Evolutionary conservation across 345 rosid genomes (phyloP), one percentile per base, ranked within the genome.

Genomic region (Arabis hirsuta): DNA sequence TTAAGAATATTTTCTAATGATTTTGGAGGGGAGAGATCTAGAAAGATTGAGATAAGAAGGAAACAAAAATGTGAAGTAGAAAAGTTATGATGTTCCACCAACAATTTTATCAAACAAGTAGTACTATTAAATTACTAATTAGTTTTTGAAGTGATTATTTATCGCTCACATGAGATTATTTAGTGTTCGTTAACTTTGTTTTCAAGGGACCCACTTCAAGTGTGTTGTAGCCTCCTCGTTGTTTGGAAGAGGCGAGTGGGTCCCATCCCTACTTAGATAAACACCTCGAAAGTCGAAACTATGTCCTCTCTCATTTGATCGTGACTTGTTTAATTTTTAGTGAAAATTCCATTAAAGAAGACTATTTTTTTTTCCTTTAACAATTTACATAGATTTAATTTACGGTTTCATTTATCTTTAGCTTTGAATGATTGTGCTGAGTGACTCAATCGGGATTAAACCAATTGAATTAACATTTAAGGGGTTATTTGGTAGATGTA

Each of bases 211-310:
- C 67, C 44, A 60, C 34, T 48, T 41, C 32, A 59, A 42, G 41
- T 16, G 11, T 55, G 3, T 36, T 36, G 3, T 36, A 8, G 41
- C 41, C 10, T 29, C 43, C 53, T 53, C 10, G 61, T 39, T 14
- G 51, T 55, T 56, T 46, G 46, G 53, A 32, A 29, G 27, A 43
- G 7, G 32, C 34, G 12, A 12, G 67, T 70, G 67, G 67, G n/a
- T 16, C 66, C 67, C 41, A 14, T 12, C 56, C 45, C 56, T 56
- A 46, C 27, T 3, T 29, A 3, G 4, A 55, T 2, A 57, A 32
- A 45, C 16, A 56, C 55, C 47, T n/a, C n/a, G n/a, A n/a, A n/a
- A n/a, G n/a, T 57, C 57, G 65, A 47, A 57, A 20, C 64, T 5
- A 12, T 43, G 31, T 55, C 54, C 63, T 19, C 22, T 43, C 44